Conservation (phyloP, 73 alveolate genomes). For the Diophrys sp. region DNA sequence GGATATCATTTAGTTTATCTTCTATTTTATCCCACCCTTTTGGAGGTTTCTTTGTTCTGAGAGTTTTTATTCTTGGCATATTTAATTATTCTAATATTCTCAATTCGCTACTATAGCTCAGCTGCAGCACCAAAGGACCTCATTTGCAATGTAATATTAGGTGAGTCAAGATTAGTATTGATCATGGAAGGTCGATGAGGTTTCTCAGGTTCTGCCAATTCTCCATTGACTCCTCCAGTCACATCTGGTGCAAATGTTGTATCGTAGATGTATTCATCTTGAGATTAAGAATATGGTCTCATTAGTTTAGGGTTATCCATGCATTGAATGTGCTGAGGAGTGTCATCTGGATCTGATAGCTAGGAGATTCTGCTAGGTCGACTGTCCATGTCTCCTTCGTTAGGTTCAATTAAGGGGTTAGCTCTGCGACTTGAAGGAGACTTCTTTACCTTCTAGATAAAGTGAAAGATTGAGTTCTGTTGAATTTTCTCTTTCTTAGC, state of each 20-base stretch:
- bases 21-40: constrained; percentile 95
- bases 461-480: too few relatives aligned
- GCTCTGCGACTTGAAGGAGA: too few relatives aligned
- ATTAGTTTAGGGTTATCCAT: background rate
- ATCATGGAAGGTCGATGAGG: background rate
- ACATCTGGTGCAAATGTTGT: background rate
- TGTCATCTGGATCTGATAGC: background rate
- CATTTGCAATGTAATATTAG: background rate
- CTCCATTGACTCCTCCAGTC: background rate
- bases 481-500: too few relatives aligned
- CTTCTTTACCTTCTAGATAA: too few relatives aligned
- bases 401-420: background rate
- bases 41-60: constrained; percentile 91
- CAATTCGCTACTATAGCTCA: background rate
- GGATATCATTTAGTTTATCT: constrained; percentile 82
- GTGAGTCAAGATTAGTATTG: background rate
- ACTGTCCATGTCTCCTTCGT: background rate
- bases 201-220: background rate
- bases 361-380: background rate
- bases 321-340: background rate
- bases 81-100: constrained; percentile 9
- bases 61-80: constrained; percentile 94
- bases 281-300: background rate
- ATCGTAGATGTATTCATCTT: background rate
- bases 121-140: background rate